A percentile compares a stretch with the other conserved stretches of the same genome.
phyloP scores from a whole-genome alignment of 1,284 basidiomycete species.

The Mrakiaceae sp. region DNA sequence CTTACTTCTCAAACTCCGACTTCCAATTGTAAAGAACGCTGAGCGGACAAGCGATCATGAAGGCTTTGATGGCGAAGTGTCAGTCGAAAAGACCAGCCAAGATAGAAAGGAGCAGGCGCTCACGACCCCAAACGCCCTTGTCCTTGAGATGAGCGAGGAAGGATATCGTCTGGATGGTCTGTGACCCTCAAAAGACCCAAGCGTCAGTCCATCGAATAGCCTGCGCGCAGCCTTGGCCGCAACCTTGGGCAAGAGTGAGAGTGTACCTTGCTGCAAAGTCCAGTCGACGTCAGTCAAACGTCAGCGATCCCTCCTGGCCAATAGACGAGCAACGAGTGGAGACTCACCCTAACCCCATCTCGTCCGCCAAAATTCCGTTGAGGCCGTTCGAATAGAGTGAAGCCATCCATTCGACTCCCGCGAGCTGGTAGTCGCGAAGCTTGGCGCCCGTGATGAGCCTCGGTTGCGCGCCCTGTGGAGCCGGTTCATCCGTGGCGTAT shows the following conservation, averaged over 20 bases:
- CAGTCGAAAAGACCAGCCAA: neutral
- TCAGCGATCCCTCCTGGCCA: too few species aligned
- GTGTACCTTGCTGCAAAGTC: too few species aligned
- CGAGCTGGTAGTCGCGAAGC: slow-evolving; percentile 82
- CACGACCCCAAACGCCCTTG: slow-evolving; percentile 52
- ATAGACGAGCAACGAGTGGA: neutral
- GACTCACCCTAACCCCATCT: slow-evolving; percentile 87
- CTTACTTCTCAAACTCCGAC: slow-evolving; percentile 59
- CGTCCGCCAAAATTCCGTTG: slow-evolving; percentile 69
- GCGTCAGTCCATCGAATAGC: neutral
- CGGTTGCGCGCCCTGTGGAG: slow-evolving; percentile 46
- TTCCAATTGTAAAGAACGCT: slow-evolving; percentile 89
- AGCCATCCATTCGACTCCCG: slow-evolving; percentile 94
- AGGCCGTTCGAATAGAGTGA: slow-evolving; percentile 86
- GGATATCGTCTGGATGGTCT: slow-evolving; percentile 88
- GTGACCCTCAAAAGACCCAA: neutral
- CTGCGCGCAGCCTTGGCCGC: too few species aligned
- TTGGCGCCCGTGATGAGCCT: slow-evolving; percentile 68
- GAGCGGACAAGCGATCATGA: slow-evolving; percentile 81
- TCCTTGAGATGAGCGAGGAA: slow-evolving; percentile 82
- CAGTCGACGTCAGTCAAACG: too few species aligned
- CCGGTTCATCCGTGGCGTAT: too few species aligned
- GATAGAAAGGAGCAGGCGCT: neutral
- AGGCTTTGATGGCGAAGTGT: slow-evolving; percentile 34
- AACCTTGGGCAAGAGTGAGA: too few species aligned